Evolutionary conservation across 2,329 filamentous ascomycete genomes (phyloP), one percentile per base, ranked within the genome.

Genomic region (Trichoderma sp.): DNA sequence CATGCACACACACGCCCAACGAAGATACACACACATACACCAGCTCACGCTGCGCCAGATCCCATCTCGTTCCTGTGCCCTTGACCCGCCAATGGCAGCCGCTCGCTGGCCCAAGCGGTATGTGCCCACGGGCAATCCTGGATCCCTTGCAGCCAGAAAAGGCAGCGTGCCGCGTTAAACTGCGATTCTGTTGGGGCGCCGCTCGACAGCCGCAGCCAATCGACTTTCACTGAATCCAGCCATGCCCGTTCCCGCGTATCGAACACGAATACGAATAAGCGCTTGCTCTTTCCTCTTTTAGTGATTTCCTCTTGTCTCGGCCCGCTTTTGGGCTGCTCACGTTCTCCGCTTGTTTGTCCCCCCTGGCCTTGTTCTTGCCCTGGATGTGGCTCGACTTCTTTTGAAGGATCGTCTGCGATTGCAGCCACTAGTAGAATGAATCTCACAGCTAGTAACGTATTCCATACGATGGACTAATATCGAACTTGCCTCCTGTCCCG

Each of bases 201-300:
- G 15, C 52, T 34, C 6, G 21, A 24, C 3, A 39, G 19, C 3
- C 3, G 5, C 47, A 62, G 52, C 64, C 58, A 63, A 56, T 62
- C 17, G 48, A 24, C 60, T 66, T 66, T 63, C 50, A 66, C 43
- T 3, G 15, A 19, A 57, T 50, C 12, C 19, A 24, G 12, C 39
- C 9, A 39, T 12, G 7, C 45, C 43, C 57, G 30, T 61, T 61
- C 63, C 34, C 34, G 28, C 64, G 48, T 10, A 39, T 65, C 69
- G 63, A 67, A 71, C 67, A 69, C 70, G 70, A 71, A 71, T 68
- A 71, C 70, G 70, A 70, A 68, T 52, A 66, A 64, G 57, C 59
- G 34, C 34, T 39, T 12, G 34, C 34, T 39, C 14, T 14, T 10
- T 21, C 34, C 34, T 19, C 28, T 7, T 28, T 39, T 12, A 7